Percentiles rank a stretch among this genome's conserved stretches.
Evolutionary conservation across 2,329 filamentous ascomycete species (phyloP).

Genomic region (Apiospora aurea): DNA sequence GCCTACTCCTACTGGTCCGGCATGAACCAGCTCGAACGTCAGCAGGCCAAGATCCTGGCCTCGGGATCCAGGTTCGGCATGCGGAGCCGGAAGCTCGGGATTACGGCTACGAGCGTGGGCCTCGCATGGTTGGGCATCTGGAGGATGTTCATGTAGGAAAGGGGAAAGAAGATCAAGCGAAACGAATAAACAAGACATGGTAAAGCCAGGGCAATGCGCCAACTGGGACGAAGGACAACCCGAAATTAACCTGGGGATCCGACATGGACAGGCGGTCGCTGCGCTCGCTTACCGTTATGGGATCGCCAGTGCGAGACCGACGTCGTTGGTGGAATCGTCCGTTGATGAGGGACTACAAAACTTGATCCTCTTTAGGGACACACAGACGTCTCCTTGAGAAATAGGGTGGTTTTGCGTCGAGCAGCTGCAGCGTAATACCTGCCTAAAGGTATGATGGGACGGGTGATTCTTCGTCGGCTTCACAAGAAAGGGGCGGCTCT

Average conservation of each 20-base stretch:
- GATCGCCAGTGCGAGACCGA: background rate
- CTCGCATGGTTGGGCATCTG: conserved; percentile 76
- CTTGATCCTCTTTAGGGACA: background rate
- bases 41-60: conserved; percentile 69
- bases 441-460: background rate
- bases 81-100: conserved; percentile 71
- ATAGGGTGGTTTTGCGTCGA: background rate
- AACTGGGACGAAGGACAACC: background rate
- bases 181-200: background rate
- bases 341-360: background rate
- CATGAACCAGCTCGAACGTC: conserved; percentile 72
- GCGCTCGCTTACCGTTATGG: background rate
- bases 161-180: background rate
- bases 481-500: background rate
- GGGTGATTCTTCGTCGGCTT: background rate
- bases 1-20: conserved; percentile 81
- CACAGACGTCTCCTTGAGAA: background rate
- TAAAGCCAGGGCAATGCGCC: background rate
- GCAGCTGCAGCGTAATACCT: background rate
- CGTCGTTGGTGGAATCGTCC: background rate
- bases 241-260: background rate
- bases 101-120: conserved; percentile 71
- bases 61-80: conserved; percentile 77
- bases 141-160: conserved; percentile 64
- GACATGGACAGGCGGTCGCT: background rate